Evolutionary conservation across 768 basidiomycete species (phyloP).

Genomic region (Lactarius psammicola): DNA sequence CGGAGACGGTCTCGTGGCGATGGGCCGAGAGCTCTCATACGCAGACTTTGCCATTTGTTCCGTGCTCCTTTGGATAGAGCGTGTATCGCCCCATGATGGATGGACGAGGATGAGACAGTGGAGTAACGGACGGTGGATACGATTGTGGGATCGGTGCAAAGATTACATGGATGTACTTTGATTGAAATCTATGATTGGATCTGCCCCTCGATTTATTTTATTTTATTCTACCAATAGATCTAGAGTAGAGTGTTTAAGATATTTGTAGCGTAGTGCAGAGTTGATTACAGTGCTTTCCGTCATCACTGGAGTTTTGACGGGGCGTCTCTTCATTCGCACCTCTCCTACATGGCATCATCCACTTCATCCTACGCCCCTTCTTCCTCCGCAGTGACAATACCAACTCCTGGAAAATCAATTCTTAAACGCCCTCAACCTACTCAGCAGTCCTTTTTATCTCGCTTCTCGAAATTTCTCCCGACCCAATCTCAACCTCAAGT

Average conservation of each 20-base stretch:
- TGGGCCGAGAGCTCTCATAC: slow-evolving; percentile 65
- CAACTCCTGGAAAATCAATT: slow-evolving; percentile 76
- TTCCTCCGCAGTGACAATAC: slow-evolving; percentile 78
- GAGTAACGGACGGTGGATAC: slow-evolving; percentile 67
- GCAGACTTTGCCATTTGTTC: slow-evolving; percentile 75
- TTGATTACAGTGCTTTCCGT: background rate
- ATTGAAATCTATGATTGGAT: slow-evolving; percentile 9
- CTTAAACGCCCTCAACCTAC: slow-evolving; percentile 72
- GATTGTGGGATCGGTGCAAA: slow-evolving; percentile 59
- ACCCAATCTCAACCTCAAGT: slow-evolving; percentile 40
- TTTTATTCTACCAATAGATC: background rate
- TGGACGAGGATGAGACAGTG: slow-evolving; percentile 68
- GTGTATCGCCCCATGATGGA: slow-evolving; percentile 68
- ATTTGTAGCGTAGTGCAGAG: background rate
- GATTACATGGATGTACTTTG: slow-evolving; percentile 67
- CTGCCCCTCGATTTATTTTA: background rate
- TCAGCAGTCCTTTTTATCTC: slow-evolving; percentile 67
- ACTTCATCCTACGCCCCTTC: slow-evolving; percentile 63
- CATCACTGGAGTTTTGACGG: background rate
- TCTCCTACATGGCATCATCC: slow-evolving; percentile 33
- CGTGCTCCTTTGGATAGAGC: slow-evolving; percentile 70
- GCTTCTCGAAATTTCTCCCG: slow-evolving; percentile 72
- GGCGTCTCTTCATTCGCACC: slow-evolving; percentile 18
- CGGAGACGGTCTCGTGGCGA: slow-evolving; percentile 60
- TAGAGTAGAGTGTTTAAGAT: background rate